Base-by-base conservation (phyloP, 116 monocot genomes). In the Trichopus zeylanicus region DNA sequence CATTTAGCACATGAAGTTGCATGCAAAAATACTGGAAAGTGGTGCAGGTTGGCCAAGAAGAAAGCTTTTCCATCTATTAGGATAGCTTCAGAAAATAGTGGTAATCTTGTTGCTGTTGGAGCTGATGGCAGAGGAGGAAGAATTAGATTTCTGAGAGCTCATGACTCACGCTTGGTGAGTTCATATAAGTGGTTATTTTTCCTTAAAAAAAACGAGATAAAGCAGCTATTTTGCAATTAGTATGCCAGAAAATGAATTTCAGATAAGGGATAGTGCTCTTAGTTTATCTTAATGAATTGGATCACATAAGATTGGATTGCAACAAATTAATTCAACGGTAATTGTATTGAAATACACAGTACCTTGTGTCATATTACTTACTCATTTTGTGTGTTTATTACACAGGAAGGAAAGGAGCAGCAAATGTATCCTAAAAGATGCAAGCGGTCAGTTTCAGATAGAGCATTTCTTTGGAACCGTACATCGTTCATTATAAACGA, bases 61-160 rank as follows among this genome's bases (percentile, higher is more conserved):
- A 61, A 56, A 1, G 26, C 48, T 49, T 39, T 30, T 30, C 37
- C 46, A 27, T 76, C 49, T 27, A 31, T 56, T 29, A 18, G 23
- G 24, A 49, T n/a, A 24, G 59, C 46, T 51, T 57, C 54, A 55
- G 23, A 72, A 59, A 64, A 6, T 5, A 72, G 51, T 52, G 81
- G 77, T 21, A 65, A 75, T 55, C 75, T 94, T 64, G 89, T 94
- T 66, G 57, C 76, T 37, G 76, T 89, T 55, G 94, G 94, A 47
- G 78, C 86, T 51, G 94, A 94, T 74, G 94, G 94, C 3, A 70
- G 83, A 70, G 94, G 86, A 9, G 94, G 94, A 51, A 89, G 59
- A 51, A 57, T 89, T 39, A 89, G 86, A 70, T 78, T 89, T 5
- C 78, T 95, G 9, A 75, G 71, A 72, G 27, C 66, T 60, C 64